Base-by-base conservation (phyloP, 805 yeast genomes). In the Tetrapisispora fleetii region DNA sequence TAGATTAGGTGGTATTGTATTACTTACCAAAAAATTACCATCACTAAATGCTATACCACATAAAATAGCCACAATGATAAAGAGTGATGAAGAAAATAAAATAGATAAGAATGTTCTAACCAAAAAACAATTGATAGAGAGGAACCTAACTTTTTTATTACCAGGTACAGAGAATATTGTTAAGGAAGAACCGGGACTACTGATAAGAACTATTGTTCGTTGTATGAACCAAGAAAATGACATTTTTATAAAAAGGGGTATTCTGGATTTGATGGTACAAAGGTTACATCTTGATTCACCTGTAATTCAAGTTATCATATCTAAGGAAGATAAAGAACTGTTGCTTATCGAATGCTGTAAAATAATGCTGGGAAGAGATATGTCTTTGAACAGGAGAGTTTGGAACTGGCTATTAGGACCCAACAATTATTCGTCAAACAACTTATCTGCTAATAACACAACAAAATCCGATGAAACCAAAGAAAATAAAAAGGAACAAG, bases 331-430 rank as follows among this genome's bases (percentile, higher is more conserved):
- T 58, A 74, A 77, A 43, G 75, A 77, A 50, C 56, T 75, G 28
- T 66, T 89, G 35, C 62, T 88, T 17, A 69, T 81, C 65, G 72
- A 80, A 13, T 82, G 89, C 37, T 76, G 88, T 22, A 66, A 73
- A 11, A 80, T 91, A 0, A 83, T 93, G 3, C 68, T 89, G 41
- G 78, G 83, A 41, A 82, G 81, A 56, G 99, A 93, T 65, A 88
- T 93, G 96, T 88, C 97, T 10, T 73, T 93, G 50, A 93, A 93
- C 64, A 75, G 99, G 64, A 76, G 99, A 57, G 72, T 93, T 21
- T 90, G 98, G 97, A 81, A 76, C 51, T 93, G 96, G 95, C 69
- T 93, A 5, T 66, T 91, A 30, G 97, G 98, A 0, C 95, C 96
- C 1, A 32, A 57, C 2, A 50, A 48, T 4, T 47, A 51, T 11